Percentiles rank a stretch among this genome's conserved stretches.
Evolutionary conservation across 768 basidiomycete species (phyloP).

Genomic region (Lactarius hengduanensis): DNA sequence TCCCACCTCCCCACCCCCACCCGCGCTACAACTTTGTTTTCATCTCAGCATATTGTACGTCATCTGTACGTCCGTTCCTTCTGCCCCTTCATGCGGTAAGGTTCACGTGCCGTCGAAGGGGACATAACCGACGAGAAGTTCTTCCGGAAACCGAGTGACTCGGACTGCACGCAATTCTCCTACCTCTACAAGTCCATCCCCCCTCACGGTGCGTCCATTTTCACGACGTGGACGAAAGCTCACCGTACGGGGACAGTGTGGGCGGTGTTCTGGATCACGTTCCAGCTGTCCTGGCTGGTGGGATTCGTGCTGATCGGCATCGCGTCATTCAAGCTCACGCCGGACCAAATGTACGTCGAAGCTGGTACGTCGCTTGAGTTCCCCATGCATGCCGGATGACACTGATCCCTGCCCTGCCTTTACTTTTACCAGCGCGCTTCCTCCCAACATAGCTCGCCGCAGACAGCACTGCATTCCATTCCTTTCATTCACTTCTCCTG

Average conservation of each 20-base stretch:
- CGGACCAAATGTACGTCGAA: slow-evolving; percentile 64
- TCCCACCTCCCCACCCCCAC: slow-evolving; percentile 15
- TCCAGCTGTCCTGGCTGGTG: slow-evolving; percentile 69
- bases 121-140: slow-evolving; percentile 93
- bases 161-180: slow-evolving; percentile 87
- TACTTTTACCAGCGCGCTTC: slow-evolving; percentile 8
- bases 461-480: not conserved
- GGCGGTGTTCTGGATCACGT: slow-evolving; percentile 83
- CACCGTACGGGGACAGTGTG: slow-evolving; percentile 53
- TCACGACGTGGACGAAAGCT: not conserved
- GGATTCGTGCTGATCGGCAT: slow-evolving; percentile 82
- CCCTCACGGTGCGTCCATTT: slow-evolving; percentile 58
- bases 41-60: slow-evolving; percentile 72
- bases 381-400: not conserved
- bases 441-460: slow-evolving; percentile 11
- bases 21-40: slow-evolving; percentile 16
- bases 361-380: slow-evolving; percentile 53
- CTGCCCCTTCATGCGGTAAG: not conserved
- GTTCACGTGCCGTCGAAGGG: slow-evolving; percentile 47
- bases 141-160: slow-evolving; percentile 92
- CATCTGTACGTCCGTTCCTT: slow-evolving; percentile 57
- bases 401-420: not conserved
- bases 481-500: not conserved
- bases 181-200: slow-evolving; percentile 68
- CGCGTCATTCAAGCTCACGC: slow-evolving; percentile 65